Evolutionary conservation across 2,329 filamentous ascomycete genomes (phyloP), one percentile per base, ranked within the genome.

Genomic region (Ploettnerulaceae sp.): DNA sequence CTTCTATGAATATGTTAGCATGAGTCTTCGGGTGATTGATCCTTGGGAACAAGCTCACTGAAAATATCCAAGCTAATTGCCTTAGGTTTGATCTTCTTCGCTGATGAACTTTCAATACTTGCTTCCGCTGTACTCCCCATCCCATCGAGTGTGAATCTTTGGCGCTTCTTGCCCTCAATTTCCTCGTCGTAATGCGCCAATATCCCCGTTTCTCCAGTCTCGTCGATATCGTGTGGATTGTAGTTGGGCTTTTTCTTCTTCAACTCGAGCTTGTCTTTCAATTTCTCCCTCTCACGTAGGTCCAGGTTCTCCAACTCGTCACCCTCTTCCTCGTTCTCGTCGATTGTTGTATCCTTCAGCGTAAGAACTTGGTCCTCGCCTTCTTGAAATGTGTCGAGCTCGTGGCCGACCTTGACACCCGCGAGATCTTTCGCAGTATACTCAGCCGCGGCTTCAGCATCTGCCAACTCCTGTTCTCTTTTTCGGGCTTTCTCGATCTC

Each of bases 161-260:
- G 95, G 46, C 76, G 72, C 69, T 94, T 93, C 68, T 95, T 95
- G 45, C 89, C 89, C 26, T 85, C 79, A 43, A 96, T 94, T 61
- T 95, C 91, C 54, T 97, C 93, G 59, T 97, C 93, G 62, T 98
- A 98, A 58, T 98, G 91, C 11, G 86, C 80, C 32, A 98, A 70
- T 18, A 98, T 81, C 5, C 77, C 76, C 14, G 75, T 75, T 48
- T 82, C 72, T 9, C 77, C 83, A 18, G 76, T 76, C 21, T 81
- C 76, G 35, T 73, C 83, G 25, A 83, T 71, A 47, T 84, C 81
- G 51, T 88, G 84, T 0, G 91, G 90, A 59, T 98, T 88, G 66
- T 98, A 98, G 1, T 82, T 82, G 0, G 85, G 84, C 62, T 84
- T 87, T 66, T 89, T 89, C 75, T 95, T 96, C 71, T 97, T 95